These are phyloP conservation scores for Sugiyamaella castrensis DNA, from an alignment of 1,139 yeast species.

Conservation along the genomic window DNA sequence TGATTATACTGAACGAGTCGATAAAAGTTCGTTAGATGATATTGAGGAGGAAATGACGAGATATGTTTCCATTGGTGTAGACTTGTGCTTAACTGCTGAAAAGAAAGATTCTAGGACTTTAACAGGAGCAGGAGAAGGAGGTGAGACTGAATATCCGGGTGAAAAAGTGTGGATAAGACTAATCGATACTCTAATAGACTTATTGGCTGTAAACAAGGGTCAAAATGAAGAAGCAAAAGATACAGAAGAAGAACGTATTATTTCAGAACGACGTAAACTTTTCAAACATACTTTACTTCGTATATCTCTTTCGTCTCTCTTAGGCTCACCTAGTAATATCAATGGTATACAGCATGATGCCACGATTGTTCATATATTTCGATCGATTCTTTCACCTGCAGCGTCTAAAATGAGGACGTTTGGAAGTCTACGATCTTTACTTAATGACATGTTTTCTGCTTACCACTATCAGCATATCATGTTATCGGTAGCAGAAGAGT, in stretches of 20 bases:
- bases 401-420: constrained; percentile 23
- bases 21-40: neutral
- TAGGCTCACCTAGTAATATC: constrained; percentile 24
- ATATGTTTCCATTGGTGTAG: constrained; percentile 31
- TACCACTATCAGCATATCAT: constrained; percentile 63
- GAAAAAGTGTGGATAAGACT: constrained; percentile 33
- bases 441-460: constrained; percentile 62
- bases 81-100: constrained; percentile 27
- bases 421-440: constrained; percentile 52
- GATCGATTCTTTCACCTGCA: constrained; percentile 28
- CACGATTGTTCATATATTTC: constrained; percentile 29
- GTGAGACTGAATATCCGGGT: constrained; percentile 14
- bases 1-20: constrained; percentile 13
- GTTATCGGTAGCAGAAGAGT: constrained; percentile 49
- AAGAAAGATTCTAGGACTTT: constrained; percentile 1
- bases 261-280: constrained; percentile 7
- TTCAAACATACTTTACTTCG: constrained; percentile 25
- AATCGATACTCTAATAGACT: constrained; percentile 31
- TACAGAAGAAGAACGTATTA: neutral
- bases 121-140: neutral
- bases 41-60: constrained; percentile 19
- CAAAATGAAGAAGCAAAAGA: constrained; percentile 12
- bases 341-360: constrained; percentile 26
- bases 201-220: constrained; percentile 9
- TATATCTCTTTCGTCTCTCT: constrained; percentile 25